Evolutionary conservation across 129 eudicot genomes (phyloP), one percentile per base, ranked within the genome.

Genomic region (Logfia minima): DNA sequence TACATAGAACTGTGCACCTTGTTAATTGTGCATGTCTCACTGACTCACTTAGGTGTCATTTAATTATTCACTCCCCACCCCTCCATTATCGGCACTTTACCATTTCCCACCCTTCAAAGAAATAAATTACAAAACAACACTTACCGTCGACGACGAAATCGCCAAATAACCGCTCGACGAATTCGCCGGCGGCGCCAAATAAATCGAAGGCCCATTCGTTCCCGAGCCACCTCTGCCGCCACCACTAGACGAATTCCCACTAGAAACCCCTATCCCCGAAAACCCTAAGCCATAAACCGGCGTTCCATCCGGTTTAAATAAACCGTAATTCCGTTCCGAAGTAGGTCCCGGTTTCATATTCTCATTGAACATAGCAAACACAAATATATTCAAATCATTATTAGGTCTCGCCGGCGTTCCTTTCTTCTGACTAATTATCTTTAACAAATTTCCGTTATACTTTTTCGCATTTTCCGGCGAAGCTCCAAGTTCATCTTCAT

Each of bases 341-440:
- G 88, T 86, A 39, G 96, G 97, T 7, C 97, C 99, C 4, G 99
- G 96, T 82, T 94, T 94, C 89, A 89, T 59, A 51, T 94, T 94
- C 86, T 94, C 99, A 26, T 94, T 91, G 41, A 94, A 94, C 82
- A 91, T 76, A 1, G 97, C 99, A 24, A 94, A 94, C 24, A 94
- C 89, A 34, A 84, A 91, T 10, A 91, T 79, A 55, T 91, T 89
- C 65, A 94, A 69, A 71, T 91, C 89, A 22, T 72, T 19, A 29
- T 86, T 83, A 4, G 99, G 99, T 74, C 87, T 87, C 89, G 91
- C 83, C 18, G 99, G 99, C 0, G 97, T 94, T 8, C 93, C 97
- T 34, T 80, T 94, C 75, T 88, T 91, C 82, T 86, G 83, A 22
- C 76, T 41, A 9, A 89, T 71, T 26, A 93, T 52, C 83, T 91